Percentiles rank a stretch among this genome's conserved stretches.
Conservation (phyloP, 2,329 filamentous ascomycete species). For the Phaeomoniella chlamydospora region DNA sequence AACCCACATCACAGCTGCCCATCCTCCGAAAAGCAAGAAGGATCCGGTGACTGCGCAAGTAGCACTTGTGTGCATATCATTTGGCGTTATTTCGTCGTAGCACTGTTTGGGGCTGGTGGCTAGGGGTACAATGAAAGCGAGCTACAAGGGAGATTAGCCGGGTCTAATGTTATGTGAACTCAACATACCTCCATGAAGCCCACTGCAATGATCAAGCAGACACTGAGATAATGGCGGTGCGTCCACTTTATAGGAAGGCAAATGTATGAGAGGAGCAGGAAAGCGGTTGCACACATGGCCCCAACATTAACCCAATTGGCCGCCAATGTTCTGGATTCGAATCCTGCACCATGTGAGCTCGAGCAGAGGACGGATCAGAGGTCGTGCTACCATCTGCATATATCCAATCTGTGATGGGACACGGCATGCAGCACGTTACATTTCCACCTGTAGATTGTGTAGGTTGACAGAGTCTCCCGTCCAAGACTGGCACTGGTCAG, state of each 20-base stretch:
- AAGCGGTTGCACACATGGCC: slow-evolving; percentile 55
- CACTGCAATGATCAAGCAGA: slow-evolving; percentile 66
- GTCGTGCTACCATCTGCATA: slow-evolving; percentile 41
- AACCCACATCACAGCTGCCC: slow-evolving; percentile 75
- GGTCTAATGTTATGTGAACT: too few species aligned
- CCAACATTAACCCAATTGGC: slow-evolving; percentile 76
- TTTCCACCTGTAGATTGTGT: slow-evolving; percentile 27
- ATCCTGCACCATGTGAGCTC: slow-evolving; percentile 21
- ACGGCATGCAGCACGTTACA: slow-evolving; percentile 71
- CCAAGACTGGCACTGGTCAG: slow-evolving; percentile 35
- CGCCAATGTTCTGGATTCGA: slow-evolving; percentile 42
- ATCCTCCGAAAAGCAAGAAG: slow-evolving; percentile 73
- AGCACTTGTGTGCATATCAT: slow-evolving; percentile 72
- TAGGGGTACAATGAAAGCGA: slow-evolving; percentile 83
- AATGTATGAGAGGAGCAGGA: slow-evolving; percentile 66
- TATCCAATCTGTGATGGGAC: slow-evolving; percentile 68
- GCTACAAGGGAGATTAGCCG: slow-evolving; percentile 27
- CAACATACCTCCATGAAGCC: slow-evolving; percentile 69
- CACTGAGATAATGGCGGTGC: slow-evolving; percentile 80
- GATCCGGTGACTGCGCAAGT: slow-evolving; percentile 82
- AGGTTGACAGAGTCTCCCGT: slow-evolving; percentile 45
- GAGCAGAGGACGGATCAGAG: slow-evolving; percentile 33
- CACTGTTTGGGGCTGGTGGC: slow-evolving; percentile 68
- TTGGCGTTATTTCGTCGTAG: slow-evolving; percentile 77
- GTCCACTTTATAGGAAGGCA: slow-evolving; percentile 78